Evolutionary conservation across 2,329 filamentous ascomycete species (phyloP).

Genomic region (Fusarium incarnatum): DNA sequence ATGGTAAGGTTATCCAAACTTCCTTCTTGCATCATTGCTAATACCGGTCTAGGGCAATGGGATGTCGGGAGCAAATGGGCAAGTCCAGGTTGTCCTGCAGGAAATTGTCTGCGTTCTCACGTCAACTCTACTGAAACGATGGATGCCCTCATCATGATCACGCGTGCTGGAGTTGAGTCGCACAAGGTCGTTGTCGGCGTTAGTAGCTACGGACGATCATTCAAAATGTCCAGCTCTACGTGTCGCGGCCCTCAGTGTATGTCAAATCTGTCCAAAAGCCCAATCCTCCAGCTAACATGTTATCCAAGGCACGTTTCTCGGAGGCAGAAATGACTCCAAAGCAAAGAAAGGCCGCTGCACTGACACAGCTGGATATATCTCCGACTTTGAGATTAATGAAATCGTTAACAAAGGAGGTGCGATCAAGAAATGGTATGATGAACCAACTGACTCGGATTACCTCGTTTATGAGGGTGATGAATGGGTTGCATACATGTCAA

Average conservation of each 20-base stretch:
- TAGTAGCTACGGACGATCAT: background rate
- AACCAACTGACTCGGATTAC: background rate
- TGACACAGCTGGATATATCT: background rate
- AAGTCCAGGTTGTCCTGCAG: background rate
- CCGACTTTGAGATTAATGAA: background rate
- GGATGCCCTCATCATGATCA: background rate
- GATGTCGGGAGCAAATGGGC: background rate
- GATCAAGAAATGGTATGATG: background rate
- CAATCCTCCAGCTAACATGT: background rate
- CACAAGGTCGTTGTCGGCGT: background rate
- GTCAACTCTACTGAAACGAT: background rate
- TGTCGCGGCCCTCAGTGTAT: background rate
- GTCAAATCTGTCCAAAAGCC: too few relatives aligned
- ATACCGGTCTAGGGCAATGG: background rate
- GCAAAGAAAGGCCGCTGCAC: background rate
- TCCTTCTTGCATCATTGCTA: too few relatives aligned
- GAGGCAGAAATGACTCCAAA: background rate
- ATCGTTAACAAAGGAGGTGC: background rate
- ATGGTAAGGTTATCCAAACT: too few relatives aligned
- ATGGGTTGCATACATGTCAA: too few relatives aligned
- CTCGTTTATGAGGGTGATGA: too few relatives aligned
- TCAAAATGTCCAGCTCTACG: background rate
- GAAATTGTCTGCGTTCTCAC: background rate
- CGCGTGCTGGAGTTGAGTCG: background rate
- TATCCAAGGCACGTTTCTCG: background rate